A percentile compares a stretch with the other conserved stretches of the same genome.
phyloP scores from a whole-genome alignment of 306 rosid species.

The Rubus idaeus region DNA sequence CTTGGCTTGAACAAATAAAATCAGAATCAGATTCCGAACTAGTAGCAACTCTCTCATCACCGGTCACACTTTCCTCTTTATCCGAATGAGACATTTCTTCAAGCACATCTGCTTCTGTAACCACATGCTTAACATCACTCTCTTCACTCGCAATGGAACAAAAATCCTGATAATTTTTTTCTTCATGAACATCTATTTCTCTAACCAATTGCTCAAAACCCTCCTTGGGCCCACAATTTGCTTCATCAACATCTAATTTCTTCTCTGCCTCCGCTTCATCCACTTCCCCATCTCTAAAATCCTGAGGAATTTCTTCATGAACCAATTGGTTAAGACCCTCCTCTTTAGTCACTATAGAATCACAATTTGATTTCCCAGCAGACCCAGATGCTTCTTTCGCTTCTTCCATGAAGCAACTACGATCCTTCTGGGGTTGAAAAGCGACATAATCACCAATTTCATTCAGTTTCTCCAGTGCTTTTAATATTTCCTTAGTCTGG shows the following conservation, averaged over 20 bases:
- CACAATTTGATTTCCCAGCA: constrained; percentile 18
- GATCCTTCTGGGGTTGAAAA: constrained; percentile 34
- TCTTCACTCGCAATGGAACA: too few species aligned
- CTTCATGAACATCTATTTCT: constrained; percentile 22
- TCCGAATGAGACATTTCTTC: neutral
- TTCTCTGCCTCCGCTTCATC: neutral
- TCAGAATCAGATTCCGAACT: constrained; percentile 40
- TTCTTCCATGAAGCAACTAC: constrained; percentile 56
- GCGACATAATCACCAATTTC: neutral
- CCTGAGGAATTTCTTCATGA: too few species aligned
- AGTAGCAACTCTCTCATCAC: constrained; percentile 6
- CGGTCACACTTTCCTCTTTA: neutral
- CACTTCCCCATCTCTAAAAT: neutral
- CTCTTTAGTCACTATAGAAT: neutral
- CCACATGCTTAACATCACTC: too few species aligned
- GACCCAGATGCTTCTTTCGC: constrained; percentile 28
- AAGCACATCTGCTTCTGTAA: neutral
- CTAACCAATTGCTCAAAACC: neutral
- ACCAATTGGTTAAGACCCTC: too few species aligned
- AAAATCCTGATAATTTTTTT: constrained; percentile 18
- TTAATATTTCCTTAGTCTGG: constrained; percentile 55
- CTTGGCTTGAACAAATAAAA: constrained; percentile 31
- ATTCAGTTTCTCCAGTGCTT: neutral
- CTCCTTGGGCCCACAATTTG: neutral
- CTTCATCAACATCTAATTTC: neutral